Conservation (phyloP, 495 filamentous ascomycete species). For the Penicillium malachiteum region DNA sequence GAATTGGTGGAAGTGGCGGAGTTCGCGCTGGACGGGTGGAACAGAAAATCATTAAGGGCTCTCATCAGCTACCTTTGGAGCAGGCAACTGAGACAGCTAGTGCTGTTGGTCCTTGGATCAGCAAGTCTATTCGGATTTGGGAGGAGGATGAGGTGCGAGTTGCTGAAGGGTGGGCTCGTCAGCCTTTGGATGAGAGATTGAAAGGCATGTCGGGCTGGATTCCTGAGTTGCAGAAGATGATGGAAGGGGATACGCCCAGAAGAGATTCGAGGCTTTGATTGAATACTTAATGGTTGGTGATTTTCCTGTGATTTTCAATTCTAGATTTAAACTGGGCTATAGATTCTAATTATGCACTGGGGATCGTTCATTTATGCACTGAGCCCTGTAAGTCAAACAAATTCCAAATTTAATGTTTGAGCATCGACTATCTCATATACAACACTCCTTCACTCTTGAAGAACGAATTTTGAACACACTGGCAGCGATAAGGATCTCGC, state of each 20-base stretch:
- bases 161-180: slow-evolving; percentile 1
- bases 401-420: too few species aligned
- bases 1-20: slow-evolving; percentile 36
- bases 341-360: too few species aligned
- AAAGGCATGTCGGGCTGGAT: slow-evolving; percentile 3
- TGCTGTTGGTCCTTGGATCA: slow-evolving; percentile 13
- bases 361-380: too few species aligned
- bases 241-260: background rate
- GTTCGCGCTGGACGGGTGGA: slow-evolving; percentile 52
- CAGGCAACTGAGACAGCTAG: slow-evolving; percentile 47
- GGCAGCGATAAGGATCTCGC: too few species aligned
- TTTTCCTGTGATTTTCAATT: too few species aligned
- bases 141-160: slow-evolving; percentile 6
- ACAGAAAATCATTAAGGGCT: slow-evolving; percentile 53
- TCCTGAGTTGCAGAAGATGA: background rate
- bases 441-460: too few species aligned
- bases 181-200: slow-evolving; percentile 2
- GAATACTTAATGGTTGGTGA: background rate
- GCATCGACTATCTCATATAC: too few species aligned
- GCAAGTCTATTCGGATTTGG: slow-evolving; percentile 2
- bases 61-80: slow-evolving; percentile 74
- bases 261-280: background rate
- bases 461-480: too few species aligned
- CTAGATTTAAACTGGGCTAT: too few species aligned
- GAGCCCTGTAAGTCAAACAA: too few species aligned